Conservation (phyloP, 2,329 filamentous ascomycete genomes). For the Neoarthrinium moseri region DNA sequence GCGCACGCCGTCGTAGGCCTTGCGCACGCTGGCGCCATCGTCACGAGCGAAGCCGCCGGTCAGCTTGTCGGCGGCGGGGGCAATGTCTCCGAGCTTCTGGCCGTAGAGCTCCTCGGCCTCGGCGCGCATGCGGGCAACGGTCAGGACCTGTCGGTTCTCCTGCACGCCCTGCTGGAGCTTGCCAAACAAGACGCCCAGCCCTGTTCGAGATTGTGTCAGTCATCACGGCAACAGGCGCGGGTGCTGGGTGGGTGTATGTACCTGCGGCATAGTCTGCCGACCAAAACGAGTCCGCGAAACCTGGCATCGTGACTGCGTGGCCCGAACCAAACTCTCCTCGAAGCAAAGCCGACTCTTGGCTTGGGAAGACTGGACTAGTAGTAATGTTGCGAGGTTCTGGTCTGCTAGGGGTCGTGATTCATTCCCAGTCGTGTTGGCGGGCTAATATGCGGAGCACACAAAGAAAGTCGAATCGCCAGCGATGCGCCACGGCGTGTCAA, state of each 20-base stretch:
- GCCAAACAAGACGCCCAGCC: slow-evolving; percentile 88
- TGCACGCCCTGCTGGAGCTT: slow-evolving; percentile 96
- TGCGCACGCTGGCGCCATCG: slow-evolving; percentile 92
- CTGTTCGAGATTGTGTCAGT: slow-evolving; percentile 33
- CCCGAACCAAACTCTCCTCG: too few relatives aligned
- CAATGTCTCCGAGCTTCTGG: slow-evolving; percentile 76
- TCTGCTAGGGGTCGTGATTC: slow-evolving; percentile 8
- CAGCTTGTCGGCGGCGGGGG: slow-evolving; percentile 77
- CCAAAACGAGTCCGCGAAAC: slow-evolving; percentile 97
- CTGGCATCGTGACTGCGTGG: slow-evolving; percentile 66
- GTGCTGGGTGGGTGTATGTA: slow-evolving; percentile 36
- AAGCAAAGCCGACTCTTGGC: background rate
- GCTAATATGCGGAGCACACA: slow-evolving; percentile 1
- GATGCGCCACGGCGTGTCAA: slow-evolving; percentile 1
- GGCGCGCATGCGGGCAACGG: slow-evolving; percentile 87
- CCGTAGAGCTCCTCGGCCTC: slow-evolving; percentile 93
- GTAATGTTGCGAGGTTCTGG: background rate
- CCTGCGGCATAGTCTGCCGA: slow-evolving; percentile 95
- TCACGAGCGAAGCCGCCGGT: slow-evolving; percentile 82
- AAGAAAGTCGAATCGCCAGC: slow-evolving; percentile 5
- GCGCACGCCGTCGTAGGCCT: slow-evolving; percentile 94
- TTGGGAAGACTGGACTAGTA: background rate
- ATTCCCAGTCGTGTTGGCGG: slow-evolving; percentile 5
- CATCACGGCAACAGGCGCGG: background rate
- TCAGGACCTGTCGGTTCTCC: slow-evolving; percentile 92